Base-by-base conservation (phyloP, 148 eudicot species). In the Dysphania ambrosioides region DNA sequence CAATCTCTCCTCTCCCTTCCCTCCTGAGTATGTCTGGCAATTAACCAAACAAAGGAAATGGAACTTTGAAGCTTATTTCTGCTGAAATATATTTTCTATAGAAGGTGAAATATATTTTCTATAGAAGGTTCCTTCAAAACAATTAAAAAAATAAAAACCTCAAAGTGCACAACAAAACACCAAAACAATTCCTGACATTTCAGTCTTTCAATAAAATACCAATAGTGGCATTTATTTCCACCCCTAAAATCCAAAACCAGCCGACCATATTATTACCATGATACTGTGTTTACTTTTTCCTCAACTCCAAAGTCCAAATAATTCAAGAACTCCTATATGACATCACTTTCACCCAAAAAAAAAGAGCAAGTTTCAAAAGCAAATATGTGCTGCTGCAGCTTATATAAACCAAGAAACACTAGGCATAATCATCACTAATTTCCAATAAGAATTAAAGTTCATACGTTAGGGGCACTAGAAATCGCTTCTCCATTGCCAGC, bases 401-500 rank as follows among this genome's bases (percentile, higher is more conserved):
- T 29, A 62, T 36, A 58, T 23, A 32, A 31, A 36, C 58, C 41
- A 65, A 55, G 23, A 56, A 51, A n/a, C n/a, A n/a, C n/a, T n/a
- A n/a, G n/a, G n/a, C n/a, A n/a, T n/a, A n/a, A 23, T 65, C 47
- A 44, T 30, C 32, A 15, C 49, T 36, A 72, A 66, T 6, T 72
- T 24, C 31, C 15, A 30, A 51, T 5, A 19, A 4, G 36, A 69
- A 59, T 60, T 29, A 49, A 21, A 19, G 57, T 30, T 34, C 70
- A 68, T 79, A 74, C 82, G 40, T 69, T 19, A 49, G 64, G 42
- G 24, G 51, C 56, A 69, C 40, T 34, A 19, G 11, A 15, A 42
- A 23, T 51, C 13, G 30, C 65, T 68, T 73, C 82, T 61, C 58
- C 74, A 53, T 35, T 74, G 26, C 51, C 68, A 34, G 69, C 44